Evolutionary conservation across 345 rosid species (phyloP).

Genomic region (Melaleuca quinquenervia): DNA sequence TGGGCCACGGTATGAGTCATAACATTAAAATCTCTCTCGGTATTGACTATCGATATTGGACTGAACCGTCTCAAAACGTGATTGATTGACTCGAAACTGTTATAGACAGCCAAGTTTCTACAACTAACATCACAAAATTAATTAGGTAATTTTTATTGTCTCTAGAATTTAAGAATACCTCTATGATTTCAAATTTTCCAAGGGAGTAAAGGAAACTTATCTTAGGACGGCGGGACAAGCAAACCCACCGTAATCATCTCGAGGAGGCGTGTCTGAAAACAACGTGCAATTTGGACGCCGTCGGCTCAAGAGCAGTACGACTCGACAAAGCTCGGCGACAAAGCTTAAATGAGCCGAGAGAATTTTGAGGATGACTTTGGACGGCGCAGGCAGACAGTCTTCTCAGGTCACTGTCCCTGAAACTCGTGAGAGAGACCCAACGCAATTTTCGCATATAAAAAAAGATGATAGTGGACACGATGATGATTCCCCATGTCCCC

Average conservation of each 20-base stretch:
- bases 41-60: not conserved
- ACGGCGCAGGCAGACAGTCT: not conserved
- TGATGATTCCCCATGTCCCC: not conserved
- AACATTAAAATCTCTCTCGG: not conserved
- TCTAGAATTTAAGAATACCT: not conserved
- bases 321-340: not conserved
- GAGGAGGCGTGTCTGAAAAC: not conserved
- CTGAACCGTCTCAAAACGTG: not conserved
- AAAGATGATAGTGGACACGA: not conserved
- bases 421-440: not conserved
- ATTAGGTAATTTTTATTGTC: not conserved
- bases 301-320: not conserved
- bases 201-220: not conserved
- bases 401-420: not conserved
- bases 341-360: not conserved
- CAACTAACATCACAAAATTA: not conserved
- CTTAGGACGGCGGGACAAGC: not conserved
- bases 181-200: not conserved
- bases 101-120: not conserved
- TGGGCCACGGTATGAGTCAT: not conserved
- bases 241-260: not conserved
- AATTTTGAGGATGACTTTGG: not conserved
- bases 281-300: not conserved
- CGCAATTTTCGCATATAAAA: not conserved
- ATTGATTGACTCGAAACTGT: not conserved